Percentiles rank a stretch among this genome's conserved stretches.
phyloP scores from a whole-genome alignment of 306 rosid species.

The Vigna hirtella region DNA sequence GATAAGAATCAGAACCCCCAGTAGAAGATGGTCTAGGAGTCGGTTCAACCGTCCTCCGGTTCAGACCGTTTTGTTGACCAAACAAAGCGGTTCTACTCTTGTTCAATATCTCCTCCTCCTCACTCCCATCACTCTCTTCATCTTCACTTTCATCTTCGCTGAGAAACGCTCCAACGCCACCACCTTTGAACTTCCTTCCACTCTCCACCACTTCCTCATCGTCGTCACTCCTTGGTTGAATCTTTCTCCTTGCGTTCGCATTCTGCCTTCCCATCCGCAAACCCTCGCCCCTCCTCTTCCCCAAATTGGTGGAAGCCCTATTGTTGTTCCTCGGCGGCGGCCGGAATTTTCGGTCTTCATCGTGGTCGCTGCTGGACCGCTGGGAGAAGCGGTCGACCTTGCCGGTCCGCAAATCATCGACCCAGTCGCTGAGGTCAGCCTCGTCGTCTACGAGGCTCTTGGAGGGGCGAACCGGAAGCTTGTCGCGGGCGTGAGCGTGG shows the following conservation, averaged over 20 bases:
- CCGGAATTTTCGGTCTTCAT: background rate
- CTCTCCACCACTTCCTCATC: slow-evolving; percentile 46
- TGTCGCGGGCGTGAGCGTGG: background rate
- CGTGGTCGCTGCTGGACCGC: slow-evolving; percentile 20
- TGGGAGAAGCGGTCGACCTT: background rate
- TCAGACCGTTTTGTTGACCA: slow-evolving; percentile 45
- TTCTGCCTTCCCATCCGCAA: slow-evolving; percentile 45
- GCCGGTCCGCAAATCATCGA: slow-evolving; percentile 61
- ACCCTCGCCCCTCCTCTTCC: slow-evolving; percentile 59
- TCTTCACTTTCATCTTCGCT: slow-evolving; percentile 60
- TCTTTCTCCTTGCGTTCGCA: slow-evolving; percentile 35
- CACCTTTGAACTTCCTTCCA: slow-evolving; percentile 36
- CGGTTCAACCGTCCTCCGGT: slow-evolving; percentile 4
- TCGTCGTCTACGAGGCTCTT: slow-evolving; percentile 84
- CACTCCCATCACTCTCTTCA: slow-evolving; percentile 54
- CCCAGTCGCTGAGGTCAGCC: slow-evolving; percentile 90
- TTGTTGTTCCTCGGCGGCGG: slow-evolving; percentile 26
- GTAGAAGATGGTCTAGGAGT: slow-evolving; percentile 51
- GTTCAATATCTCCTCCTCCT: slow-evolving; percentile 45
- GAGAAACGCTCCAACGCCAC: slow-evolving; percentile 53
- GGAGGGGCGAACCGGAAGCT: slow-evolving; percentile 27
- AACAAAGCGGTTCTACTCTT: slow-evolving; percentile 57
- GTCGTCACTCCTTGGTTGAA: slow-evolving; percentile 45
- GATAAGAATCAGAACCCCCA: slow-evolving; percentile 65
- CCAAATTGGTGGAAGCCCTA: slow-evolving; percentile 43